Evolutionary conservation across 1,284 basidiomycete species (phyloP).

Genomic region (Rhodotorula sp.): DNA sequence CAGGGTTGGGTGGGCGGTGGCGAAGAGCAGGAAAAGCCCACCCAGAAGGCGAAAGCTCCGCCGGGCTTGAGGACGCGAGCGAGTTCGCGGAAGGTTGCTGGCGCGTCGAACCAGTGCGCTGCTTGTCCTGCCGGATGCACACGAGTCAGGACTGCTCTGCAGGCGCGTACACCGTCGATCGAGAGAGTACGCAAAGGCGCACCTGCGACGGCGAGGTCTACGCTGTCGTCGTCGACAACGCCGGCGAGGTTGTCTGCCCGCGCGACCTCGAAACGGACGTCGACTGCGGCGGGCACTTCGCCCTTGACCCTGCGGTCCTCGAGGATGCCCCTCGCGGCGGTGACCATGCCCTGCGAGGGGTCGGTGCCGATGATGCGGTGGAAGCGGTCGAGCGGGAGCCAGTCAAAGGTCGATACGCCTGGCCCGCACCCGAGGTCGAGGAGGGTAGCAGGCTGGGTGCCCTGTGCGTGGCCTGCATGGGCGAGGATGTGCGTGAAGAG

Average conservation of each 20-base stretch:
- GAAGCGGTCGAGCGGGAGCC: conserved; percentile 53
- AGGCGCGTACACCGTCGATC: neutral
- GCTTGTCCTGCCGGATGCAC: conserved; percentile 64
- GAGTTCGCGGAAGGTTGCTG: conserved; percentile 68
- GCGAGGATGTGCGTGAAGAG: conserved; percentile 33
- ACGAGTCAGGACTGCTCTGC: neutral
- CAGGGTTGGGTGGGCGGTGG: too few species aligned
- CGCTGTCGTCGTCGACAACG: conserved; percentile 61
- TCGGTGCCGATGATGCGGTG: conserved; percentile 68
- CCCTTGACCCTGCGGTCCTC: conserved; percentile 22
- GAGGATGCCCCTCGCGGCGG: conserved; percentile 59
- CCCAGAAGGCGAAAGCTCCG: conserved; percentile 77
- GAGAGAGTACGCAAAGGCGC: conserved; percentile 8
- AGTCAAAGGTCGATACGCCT: conserved; percentile 37
- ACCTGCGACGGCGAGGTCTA: conserved; percentile 77
- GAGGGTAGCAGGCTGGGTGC: conserved; percentile 11
- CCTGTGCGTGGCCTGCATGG: conserved; percentile 15
- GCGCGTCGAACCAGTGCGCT: conserved; percentile 83
- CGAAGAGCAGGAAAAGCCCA: conserved; percentile 45
- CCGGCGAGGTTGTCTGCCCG: conserved; percentile 57
- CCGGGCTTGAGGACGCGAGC: conserved; percentile 64
- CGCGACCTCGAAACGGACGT: conserved; percentile 40
- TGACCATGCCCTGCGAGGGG: conserved; percentile 72
- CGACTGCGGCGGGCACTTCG: conserved; percentile 47
- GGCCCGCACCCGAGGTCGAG: conserved; percentile 45